Percentiles rank a stretch among this genome's conserved stretches.
Evolutionary conservation across 495 filamentous ascomycete genomes (phyloP).

Genomic region (Halenospora varia): DNA sequence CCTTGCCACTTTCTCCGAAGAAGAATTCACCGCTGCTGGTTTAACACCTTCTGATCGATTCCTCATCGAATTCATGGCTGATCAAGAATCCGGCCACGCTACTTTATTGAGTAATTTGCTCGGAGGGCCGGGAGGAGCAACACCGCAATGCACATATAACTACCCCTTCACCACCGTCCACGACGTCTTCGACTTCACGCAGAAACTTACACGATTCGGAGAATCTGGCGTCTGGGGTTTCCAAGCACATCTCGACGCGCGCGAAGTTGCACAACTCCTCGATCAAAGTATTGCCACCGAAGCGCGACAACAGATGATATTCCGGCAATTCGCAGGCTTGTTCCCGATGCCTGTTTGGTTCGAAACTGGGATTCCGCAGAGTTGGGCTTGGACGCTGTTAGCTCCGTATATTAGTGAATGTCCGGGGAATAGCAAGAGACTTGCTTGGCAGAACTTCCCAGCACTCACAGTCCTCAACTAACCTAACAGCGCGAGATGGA

Average conservation of each 20-base stretch:
- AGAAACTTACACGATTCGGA: conserved; percentile 78
- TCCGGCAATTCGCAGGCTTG: conserved; percentile 80
- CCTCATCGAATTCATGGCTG: conserved; percentile 78
- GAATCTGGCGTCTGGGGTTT: conserved; percentile 85
- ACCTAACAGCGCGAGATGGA: conserved; percentile 62
- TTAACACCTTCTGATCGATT: conserved; percentile 63
- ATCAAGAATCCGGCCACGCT: conserved; percentile 80
- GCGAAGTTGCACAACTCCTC: conserved; percentile 68
- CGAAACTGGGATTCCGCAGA: conserved; percentile 75
- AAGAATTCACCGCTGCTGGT: conserved; percentile 67
- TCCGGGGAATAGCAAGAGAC: conserved; percentile 66
- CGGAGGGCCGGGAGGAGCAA: conserved; percentile 55
- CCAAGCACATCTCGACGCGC: conserved; percentile 73
- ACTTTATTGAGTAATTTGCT: conserved; percentile 80
- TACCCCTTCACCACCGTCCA: conserved; percentile 75
- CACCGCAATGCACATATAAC: conserved; percentile 72
- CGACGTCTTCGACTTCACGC: conserved; percentile 82
- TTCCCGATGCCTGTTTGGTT: conserved; percentile 88
- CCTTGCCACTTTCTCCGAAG: conserved; percentile 61
- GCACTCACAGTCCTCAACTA: conserved; percentile 70
- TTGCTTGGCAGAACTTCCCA: conserved; percentile 90
- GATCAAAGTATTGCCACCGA: conserved; percentile 79
- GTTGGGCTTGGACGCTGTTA: conserved; percentile 82
- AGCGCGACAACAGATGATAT: conserved; percentile 82
- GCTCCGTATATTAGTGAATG: conserved; percentile 83